Conservation (phyloP, 257 asterid genomes). For the Perilla frutescens region DNA sequence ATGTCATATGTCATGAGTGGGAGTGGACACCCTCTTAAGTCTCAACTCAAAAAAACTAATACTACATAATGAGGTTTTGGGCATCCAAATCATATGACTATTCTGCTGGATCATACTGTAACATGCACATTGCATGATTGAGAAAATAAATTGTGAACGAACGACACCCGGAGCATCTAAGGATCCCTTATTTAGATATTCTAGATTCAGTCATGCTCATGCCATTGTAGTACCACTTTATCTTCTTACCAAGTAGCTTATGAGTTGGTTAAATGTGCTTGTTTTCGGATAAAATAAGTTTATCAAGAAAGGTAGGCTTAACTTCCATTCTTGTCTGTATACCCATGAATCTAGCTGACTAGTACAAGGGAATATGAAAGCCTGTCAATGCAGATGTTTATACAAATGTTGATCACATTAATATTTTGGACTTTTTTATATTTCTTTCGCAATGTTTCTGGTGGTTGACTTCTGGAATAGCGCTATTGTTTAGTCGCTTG, state of each 20-base stretch:
- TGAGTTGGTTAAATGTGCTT: constrained; percentile 39
- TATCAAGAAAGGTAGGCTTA: not conserved
- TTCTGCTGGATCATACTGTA: constrained; percentile 17
- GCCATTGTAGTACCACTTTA: constrained; percentile 28
- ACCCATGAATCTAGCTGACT: constrained; percentile 40
- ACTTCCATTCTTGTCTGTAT: constrained; percentile 6
- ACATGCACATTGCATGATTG: constrained; percentile 36
- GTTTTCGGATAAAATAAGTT: not conserved
- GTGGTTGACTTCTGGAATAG: constrained; percentile 39
- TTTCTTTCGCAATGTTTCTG: constrained; percentile 27
- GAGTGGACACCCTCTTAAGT: not conserved
- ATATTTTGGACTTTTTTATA: constrained; percentile 14
- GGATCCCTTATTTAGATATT: constrained; percentile 21
- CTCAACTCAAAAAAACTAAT: constrained; percentile 22
- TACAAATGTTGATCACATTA: constrained; percentile 37
- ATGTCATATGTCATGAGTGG: constrained; percentile 11
- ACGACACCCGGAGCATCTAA: constrained; percentile 30
- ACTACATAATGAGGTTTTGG: constrained; percentile 24
- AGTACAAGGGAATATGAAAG: constrained; percentile 33
- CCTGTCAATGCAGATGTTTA: constrained; percentile 44
- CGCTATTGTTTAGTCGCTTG: constrained; percentile 30
- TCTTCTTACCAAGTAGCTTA: constrained; percentile 20
- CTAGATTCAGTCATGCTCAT: constrained; percentile 28
- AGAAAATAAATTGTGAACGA: not conserved
- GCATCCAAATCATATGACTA: constrained; percentile 30